These are phyloP conservation scores for Vigna hirtella DNA, from an alignment of 306 rosid genomes.

Conservation along the genomic window DNA sequence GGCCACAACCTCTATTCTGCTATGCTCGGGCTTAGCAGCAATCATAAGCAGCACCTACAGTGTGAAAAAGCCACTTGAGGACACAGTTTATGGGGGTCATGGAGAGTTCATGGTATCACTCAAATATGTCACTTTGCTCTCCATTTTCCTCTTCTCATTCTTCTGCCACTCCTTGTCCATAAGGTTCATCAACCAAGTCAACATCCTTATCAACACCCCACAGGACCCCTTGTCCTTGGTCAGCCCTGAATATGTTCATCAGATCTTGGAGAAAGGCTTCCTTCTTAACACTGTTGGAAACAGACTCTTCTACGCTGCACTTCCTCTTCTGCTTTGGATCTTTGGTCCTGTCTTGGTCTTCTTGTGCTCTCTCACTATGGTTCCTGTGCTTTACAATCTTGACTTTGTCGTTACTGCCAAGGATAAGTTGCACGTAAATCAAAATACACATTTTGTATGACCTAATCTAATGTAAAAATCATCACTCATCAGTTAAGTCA, in stretches of 20 bases:
- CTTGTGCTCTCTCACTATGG: slow-evolving; percentile 69
- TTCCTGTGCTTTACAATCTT: slow-evolving; percentile 84
- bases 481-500: background rate
- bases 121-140: slow-evolving; percentile 79
- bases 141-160: slow-evolving; percentile 84
- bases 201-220: slow-evolving; percentile 83
- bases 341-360: slow-evolving; percentile 94
- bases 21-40: slow-evolving; percentile 87
- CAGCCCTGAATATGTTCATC: slow-evolving; percentile 64
- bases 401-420: slow-evolving; percentile 62
- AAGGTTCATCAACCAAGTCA: slow-evolving; percentile 86
- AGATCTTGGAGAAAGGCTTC: slow-evolving; percentile 79
- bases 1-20: slow-evolving; percentile 91
- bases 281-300: slow-evolving; percentile 80
- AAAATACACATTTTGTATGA: slow-evolving; percentile 48
- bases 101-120: slow-evolving; percentile 93
- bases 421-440: slow-evolving; percentile 38
- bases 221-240: slow-evolving; percentile 59
- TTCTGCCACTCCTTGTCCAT: slow-evolving; percentile 91
- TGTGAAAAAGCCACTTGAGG: slow-evolving; percentile 82
- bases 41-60: slow-evolving; percentile 96
- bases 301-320: slow-evolving; percentile 79
- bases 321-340: slow-evolving; percentile 87
- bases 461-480: background rate
- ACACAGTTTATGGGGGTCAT: slow-evolving; percentile 80